These are phyloP conservation scores for Gillenia trifoliata DNA, from an alignment of 306 rosid species.

Conservation along the genomic window DNA sequence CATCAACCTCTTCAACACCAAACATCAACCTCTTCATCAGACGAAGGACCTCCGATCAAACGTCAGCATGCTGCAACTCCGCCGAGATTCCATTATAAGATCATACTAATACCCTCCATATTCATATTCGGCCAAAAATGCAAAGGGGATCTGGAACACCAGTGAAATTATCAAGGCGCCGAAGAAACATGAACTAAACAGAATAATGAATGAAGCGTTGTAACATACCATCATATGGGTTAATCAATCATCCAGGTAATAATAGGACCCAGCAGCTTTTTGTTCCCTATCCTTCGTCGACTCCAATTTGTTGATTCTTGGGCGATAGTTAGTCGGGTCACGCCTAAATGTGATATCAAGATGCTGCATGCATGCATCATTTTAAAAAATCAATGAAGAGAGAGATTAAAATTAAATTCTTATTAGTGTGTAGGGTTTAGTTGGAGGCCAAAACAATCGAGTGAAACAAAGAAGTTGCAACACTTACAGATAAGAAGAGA, in stretches of 20 bases:
- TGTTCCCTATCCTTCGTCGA: constrained; percentile 95
- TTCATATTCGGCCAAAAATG: constrained; percentile 22
- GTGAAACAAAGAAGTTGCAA: not conserved
- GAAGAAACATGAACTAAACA: not conserved
- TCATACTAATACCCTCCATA: not conserved
- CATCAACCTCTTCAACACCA: constrained; percentile 19
- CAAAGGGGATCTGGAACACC: not conserved
- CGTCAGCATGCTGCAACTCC: not conserved
- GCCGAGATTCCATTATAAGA: not conserved
- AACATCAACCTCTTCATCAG: constrained; percentile 16
- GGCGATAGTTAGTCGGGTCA: constrained; percentile 91
- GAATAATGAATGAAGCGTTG: not conserved
- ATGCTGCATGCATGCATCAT: constrained; percentile 48
- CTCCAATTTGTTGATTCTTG: constrained; percentile 84
- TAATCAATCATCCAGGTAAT: constrained; percentile 81
- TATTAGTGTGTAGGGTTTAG: too few species aligned
- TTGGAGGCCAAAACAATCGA: not conserved
- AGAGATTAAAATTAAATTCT: not conserved
- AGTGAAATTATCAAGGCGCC: constrained; percentile 2
- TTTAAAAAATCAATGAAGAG: constrained; percentile 1
- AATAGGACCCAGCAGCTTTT: constrained; percentile 83
- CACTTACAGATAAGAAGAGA: constrained; percentile 92
- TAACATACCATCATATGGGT: not conserved
- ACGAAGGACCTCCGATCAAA: not conserved
- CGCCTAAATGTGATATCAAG: constrained; percentile 92